Conservation (phyloP, 1,139 yeast species). For the Diutina scorzettiae region DNA sequence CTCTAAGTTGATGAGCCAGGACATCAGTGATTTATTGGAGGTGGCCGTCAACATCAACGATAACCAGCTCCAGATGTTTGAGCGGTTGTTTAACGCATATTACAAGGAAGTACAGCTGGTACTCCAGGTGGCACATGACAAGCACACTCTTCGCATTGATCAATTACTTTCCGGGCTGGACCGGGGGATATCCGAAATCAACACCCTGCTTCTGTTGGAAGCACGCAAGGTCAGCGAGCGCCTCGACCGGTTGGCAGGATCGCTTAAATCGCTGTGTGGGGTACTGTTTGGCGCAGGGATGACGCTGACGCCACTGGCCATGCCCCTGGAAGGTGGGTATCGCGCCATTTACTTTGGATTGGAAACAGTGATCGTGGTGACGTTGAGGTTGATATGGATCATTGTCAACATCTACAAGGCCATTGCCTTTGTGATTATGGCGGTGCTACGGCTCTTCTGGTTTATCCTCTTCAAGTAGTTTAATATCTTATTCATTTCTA, state of each 20-base stretch:
- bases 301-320: neutral
- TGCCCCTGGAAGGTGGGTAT: neutral
- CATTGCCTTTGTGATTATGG: neutral
- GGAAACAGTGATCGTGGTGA: neutral
- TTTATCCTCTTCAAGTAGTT: neutral
- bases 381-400: neutral
- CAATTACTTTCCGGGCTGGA: conserved; percentile 60
- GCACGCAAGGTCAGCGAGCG: conserved; percentile 60
- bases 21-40: neutral
- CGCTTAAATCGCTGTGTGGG: conserved; percentile 11
- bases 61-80: neutral
- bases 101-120: conserved; percentile 3
- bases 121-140: conserved; percentile 14
- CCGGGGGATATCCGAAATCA: conserved; percentile 69
- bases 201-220: conserved; percentile 67
- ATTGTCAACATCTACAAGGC: conserved; percentile 1
- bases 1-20: neutral
- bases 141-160: conserved; percentile 44
- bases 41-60: conserved; percentile 4
- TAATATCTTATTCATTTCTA: neutral
- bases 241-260: conserved; percentile 40
- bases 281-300: neutral
- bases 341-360: neutral
- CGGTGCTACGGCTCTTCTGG: neutral
- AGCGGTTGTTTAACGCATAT: conserved; percentile 3